Evolutionary conservation across 768 basidiomycete species (phyloP).

Genomic region (Leccinum uliginosum): DNA sequence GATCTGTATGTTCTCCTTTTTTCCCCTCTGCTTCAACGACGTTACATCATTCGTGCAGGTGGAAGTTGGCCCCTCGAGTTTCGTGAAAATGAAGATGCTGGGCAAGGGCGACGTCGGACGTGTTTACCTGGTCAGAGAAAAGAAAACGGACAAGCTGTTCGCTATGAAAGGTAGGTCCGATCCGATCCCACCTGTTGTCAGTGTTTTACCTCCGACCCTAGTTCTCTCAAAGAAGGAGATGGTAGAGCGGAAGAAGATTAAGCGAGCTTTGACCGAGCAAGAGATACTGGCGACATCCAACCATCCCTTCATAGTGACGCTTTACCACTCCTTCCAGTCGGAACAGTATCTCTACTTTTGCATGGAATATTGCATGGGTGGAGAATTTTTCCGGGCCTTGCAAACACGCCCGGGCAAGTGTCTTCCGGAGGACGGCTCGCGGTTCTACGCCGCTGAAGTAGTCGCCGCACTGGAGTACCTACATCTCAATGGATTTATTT

Average conservation of each 20-base stretch:
- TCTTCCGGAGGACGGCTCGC: slow-evolving; percentile 88
- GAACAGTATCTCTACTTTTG: slow-evolving; percentile 98
- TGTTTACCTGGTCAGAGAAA: slow-evolving; percentile 96
- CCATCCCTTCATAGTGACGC: slow-evolving; percentile 98
- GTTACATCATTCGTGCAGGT: slow-evolving; percentile 46
- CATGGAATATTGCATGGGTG: slow-evolving; percentile 99
- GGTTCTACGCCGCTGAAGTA: slow-evolving; percentile 99
- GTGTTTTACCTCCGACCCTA: slow-evolving; percentile 36
- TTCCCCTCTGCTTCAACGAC: not conserved
- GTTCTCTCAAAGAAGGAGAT: slow-evolving; percentile 99
- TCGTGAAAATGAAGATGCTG: slow-evolving; percentile 96
- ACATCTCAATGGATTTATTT: slow-evolving; percentile 99
- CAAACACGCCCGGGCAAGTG: slow-evolving; percentile 97
- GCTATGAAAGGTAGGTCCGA: slow-evolving; percentile 92
- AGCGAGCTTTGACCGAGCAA: slow-evolving; percentile 96
- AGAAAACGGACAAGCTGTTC: slow-evolving; percentile 93
- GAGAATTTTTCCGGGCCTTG: slow-evolving; percentile 97
- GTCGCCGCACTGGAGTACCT: slow-evolving; percentile 96
- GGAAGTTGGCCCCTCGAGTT: slow-evolving; percentile 91
- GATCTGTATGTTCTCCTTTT: slow-evolving; percentile 52
- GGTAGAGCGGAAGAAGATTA: slow-evolving; percentile 99
- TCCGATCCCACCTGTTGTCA: slow-evolving; percentile 1
- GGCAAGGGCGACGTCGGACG: slow-evolving; percentile 99
- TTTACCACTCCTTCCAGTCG: slow-evolving; percentile 99
- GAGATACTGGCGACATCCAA: slow-evolving; percentile 98